phyloP scores from a whole-genome alignment of 225 moss, liverwort and hornwort genomes.

The Rhytidiadelphus loreus region DNA sequence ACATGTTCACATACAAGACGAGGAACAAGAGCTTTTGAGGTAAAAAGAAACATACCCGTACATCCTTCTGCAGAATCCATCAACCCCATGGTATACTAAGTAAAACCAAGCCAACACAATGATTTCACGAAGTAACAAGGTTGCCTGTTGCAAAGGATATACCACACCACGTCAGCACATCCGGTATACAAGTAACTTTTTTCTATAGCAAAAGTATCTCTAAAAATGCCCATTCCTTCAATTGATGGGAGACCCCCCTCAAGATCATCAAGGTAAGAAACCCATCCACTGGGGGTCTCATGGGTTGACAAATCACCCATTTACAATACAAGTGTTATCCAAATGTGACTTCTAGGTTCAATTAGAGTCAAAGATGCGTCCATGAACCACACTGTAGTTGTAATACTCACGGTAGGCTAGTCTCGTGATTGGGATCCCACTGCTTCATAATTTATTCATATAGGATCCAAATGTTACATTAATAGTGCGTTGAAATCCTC shows the following conservation, averaged over 20 bases:
- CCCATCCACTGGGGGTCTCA: neutral
- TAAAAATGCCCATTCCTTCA: neutral
- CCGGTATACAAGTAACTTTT: neutral
- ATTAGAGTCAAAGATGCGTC: neutral
- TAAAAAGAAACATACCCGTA: neutral
- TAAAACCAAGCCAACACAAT: conserved; percentile 18
- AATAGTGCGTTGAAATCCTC: neutral
- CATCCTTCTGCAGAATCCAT: conserved; percentile 9
- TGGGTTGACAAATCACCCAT: neutral
- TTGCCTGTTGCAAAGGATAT: conserved; percentile 3
- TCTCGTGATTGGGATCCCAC: neutral
- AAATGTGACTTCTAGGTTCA: neutral
- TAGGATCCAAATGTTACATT: neutral
- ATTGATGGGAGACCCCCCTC: neutral
- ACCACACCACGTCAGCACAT: neutral
- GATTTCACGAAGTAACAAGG: conserved; percentile 20
- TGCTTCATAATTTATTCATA: neutral
- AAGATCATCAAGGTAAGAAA: neutral
- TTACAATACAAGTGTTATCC: neutral
- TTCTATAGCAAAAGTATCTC: neutral
- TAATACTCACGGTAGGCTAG: neutral
- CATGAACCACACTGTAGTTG: neutral
- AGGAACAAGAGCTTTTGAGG: neutral
- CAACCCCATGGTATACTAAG: conserved; percentile 1
- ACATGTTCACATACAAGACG: neutral